Evolutionary conservation across 2,329 filamentous ascomycete genomes (phyloP).

Genomic region (Stachybotrys elegans): DNA sequence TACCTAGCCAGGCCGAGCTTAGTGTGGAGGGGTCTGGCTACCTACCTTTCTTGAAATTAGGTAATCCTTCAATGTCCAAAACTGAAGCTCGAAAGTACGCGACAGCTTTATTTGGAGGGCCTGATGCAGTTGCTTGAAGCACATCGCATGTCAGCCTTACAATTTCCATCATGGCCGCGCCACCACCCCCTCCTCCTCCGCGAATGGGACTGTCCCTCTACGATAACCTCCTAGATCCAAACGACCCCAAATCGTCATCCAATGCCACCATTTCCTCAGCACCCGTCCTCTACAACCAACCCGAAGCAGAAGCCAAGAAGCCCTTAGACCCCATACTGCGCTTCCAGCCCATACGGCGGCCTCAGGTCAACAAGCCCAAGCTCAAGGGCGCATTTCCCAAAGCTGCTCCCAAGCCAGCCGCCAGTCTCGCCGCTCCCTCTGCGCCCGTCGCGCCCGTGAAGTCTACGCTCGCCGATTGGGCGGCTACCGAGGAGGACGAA

Average conservation of each 20-base stretch:
- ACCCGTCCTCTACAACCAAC: slow-evolving; percentile 65
- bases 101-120: too few species aligned
- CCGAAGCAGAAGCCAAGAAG: slow-evolving; percentile 53
- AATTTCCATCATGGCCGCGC: too few species aligned
- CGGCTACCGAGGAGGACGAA: slow-evolving; percentile 71
- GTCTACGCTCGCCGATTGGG: slow-evolving; percentile 76
- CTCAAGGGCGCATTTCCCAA: slow-evolving; percentile 57
- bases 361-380: slow-evolving; percentile 55
- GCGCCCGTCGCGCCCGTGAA: slow-evolving; percentile 46
- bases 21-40: too few species aligned
- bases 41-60: too few species aligned
- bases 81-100: too few species aligned
- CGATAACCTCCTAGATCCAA: slow-evolving; percentile 71
- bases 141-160: too few species aligned
- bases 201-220: slow-evolving; percentile 66
- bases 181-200: slow-evolving; percentile 21
- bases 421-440: slow-evolving; percentile 23
- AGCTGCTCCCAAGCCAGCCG: slow-evolving; percentile 24
- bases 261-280: slow-evolving; percentile 69
- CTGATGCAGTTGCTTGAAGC: too few species aligned
- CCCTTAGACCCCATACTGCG: slow-evolving; percentile 58
- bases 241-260: slow-evolving; percentile 35
- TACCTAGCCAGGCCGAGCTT: too few species aligned
- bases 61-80: too few species aligned
- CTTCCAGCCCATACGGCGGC: slow-evolving; percentile 82